Evolutionary conservation across 2,329 filamentous ascomycete species (phyloP).

Genomic region (Aspergillus awamori): DNA sequence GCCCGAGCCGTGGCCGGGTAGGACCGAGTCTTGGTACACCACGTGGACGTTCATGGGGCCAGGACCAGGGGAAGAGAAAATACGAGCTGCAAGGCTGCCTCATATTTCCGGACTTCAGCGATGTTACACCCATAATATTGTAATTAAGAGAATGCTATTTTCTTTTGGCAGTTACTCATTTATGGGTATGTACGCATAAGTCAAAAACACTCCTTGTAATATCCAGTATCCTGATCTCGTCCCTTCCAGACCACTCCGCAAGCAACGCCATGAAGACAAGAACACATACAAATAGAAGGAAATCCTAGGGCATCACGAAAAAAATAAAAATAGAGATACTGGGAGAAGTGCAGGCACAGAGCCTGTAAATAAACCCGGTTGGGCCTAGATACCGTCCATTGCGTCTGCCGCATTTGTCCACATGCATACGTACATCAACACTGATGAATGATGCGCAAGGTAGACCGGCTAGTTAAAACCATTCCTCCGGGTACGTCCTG

Average conservation of each 20-base stretch:
- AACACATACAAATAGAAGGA: slow-evolving; percentile 26
- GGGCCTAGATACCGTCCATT: neutral
- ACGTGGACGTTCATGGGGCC: neutral
- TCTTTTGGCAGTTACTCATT: slow-evolving; percentile 10
- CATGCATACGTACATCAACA: slow-evolving; percentile 25
- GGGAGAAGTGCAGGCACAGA: slow-evolving; percentile 4
- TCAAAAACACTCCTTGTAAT: slow-evolving; percentile 32
- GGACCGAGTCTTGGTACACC: neutral
- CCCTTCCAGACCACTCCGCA: slow-evolving; percentile 38
- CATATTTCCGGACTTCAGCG: neutral
- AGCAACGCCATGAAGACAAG: slow-evolving; percentile 31
- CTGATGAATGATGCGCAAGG: slow-evolving; percentile 14
- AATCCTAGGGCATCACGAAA: slow-evolving; percentile 17
- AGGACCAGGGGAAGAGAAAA: neutral
- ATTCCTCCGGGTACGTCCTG: slow-evolving; percentile 45
- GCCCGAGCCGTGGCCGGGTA: neutral
- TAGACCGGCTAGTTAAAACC: slow-evolving; percentile 41
- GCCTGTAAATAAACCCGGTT: neutral
- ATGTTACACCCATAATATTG: neutral
- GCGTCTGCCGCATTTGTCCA: slow-evolving; percentile 16
- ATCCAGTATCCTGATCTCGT: slow-evolving; percentile 36
- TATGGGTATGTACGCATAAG: slow-evolving; percentile 13
- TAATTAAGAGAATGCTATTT: neutral
- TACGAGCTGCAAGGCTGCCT: no score
- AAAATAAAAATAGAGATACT: slow-evolving; percentile 13